Evolutionary conservation across 2,329 filamentous ascomycete species (phyloP).

Genomic region (Mollisia scopiformis): DNA sequence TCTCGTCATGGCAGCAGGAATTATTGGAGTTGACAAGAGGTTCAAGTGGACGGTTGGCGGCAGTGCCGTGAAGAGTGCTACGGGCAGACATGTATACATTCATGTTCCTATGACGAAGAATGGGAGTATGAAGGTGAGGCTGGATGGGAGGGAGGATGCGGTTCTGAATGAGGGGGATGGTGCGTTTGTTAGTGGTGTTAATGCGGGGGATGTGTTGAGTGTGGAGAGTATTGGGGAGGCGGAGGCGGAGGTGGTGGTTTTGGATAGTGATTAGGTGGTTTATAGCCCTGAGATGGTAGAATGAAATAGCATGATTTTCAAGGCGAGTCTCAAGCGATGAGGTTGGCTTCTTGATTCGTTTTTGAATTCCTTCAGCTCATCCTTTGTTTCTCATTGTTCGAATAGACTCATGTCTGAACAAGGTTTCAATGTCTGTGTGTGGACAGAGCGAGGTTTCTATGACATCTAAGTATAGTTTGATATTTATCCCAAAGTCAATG

Average conservation of each 20-base stretch:
- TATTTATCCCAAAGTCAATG: too few relatives aligned
- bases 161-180: slow-evolving; percentile 79
- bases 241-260: slow-evolving; percentile 57
- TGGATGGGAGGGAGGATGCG: slow-evolving; percentile 67
- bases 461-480: too few relatives aligned
- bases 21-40: slow-evolving; percentile 65
- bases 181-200: slow-evolving; percentile 70
- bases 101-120: slow-evolving; percentile 80
- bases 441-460: too few relatives aligned
- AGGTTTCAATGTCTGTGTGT: too few relatives aligned
- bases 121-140: slow-evolving; percentile 72
- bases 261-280: slow-evolving; percentile 31
- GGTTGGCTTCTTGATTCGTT: too few relatives aligned
- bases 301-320: too few relatives aligned
- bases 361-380: too few relatives aligned
- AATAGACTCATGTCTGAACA: too few relatives aligned
- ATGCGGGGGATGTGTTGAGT: slow-evolving; percentile 63
- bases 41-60: slow-evolving; percentile 77
- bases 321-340: too few relatives aligned
- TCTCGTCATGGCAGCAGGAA: slow-evolving; percentile 78
- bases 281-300: neutral
- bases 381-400: too few relatives aligned
- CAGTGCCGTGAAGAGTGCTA: slow-evolving; percentile 51
- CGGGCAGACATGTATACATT: slow-evolving; percentile 73
- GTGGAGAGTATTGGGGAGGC: slow-evolving; percentile 70